A percentile compares a stretch with the other conserved stretches of the same genome.
Evolutionary conservation across 2,329 filamentous ascomycete genomes (phyloP).

Genomic region (Penicillium verrucosum): DNA sequence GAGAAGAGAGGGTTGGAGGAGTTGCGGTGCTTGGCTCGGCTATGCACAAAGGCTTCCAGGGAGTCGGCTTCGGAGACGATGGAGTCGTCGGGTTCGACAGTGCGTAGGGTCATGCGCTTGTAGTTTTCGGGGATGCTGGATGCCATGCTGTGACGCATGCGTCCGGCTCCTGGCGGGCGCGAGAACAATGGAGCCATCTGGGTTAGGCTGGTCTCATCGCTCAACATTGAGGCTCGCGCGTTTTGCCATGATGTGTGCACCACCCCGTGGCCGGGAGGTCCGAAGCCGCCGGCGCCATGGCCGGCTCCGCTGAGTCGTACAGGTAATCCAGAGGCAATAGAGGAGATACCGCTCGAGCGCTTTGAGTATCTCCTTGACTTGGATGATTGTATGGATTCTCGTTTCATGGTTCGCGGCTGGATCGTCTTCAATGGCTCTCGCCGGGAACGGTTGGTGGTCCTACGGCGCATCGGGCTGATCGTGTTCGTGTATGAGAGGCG

Average conservation of each 20-base stretch:
- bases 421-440: conserved; percentile 37
- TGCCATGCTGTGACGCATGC: conserved; percentile 27
- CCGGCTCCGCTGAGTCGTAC: conserved; percentile 42
- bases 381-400: conserved; percentile 36
- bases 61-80: conserved; percentile 37
- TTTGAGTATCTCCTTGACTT: conserved; percentile 37
- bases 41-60: conserved; percentile 40
- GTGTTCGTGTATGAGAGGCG: conserved; percentile 30
- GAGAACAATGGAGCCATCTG: conserved; percentile 39
- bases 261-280: conserved; percentile 35
- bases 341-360: conserved; percentile 39
- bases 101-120: conserved; percentile 31
- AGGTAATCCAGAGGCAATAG: conserved; percentile 37
- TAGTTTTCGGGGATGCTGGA: conserved; percentile 27
- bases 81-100: conserved; percentile 31
- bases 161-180: conserved; percentile 30
- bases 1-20: conserved; percentile 40
- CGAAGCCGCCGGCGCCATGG: conserved; percentile 41
- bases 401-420: conserved; percentile 36
- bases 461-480: conserved; percentile 30
- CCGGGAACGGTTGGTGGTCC: conserved; percentile 29
- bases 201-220: conserved; percentile 35
- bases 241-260: conserved; percentile 41
- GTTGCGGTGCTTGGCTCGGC: conserved; percentile 38
- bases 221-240: conserved; percentile 33